These are phyloP conservation scores for Phycomyces blakesleeanus DNA, from an alignment of 192 early-diverging fungal species.

Conservation along the genomic window DNA sequence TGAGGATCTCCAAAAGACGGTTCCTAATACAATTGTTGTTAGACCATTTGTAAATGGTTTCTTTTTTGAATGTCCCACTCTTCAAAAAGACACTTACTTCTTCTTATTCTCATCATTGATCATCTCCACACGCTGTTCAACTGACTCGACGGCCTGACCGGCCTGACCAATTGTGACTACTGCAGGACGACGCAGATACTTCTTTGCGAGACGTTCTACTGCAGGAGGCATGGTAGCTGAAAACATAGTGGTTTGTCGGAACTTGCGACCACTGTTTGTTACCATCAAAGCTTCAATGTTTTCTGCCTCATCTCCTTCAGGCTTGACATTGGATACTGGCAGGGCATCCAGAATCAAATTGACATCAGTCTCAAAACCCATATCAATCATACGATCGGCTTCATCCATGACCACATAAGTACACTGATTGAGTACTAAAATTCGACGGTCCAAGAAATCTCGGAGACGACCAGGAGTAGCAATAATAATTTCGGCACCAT, in stretches of 20 bases:
- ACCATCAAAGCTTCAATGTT: conserved; percentile 45
- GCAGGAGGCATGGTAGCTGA: conserved; percentile 97
- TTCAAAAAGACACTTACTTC: conserved; percentile 46
- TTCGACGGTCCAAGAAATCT: conserved; percentile 86
- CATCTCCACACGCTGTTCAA: conserved; percentile 95
- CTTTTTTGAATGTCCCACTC: neutral
- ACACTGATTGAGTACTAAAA: conserved; percentile 90
- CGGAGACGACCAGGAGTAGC: conserved; percentile 95
- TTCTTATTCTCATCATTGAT: conserved; percentile 80
- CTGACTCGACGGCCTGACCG: conserved; percentile 94
- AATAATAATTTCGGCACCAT: conserved; percentile 95
- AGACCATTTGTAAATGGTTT: neutral
- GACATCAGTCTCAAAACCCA: conserved; percentile 94
- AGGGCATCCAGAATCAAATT: conserved; percentile 93
- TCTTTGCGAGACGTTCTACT: conserved; percentile 92
- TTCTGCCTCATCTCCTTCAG: conserved; percentile 71
- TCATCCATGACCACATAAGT: conserved; percentile 99
- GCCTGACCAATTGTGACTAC: conserved; percentile 95
- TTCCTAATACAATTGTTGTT: conserved; percentile 37
- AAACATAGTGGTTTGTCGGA: conserved; percentile 98
- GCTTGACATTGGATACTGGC: conserved; percentile 88
- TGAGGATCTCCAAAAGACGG: conserved; percentile 75
- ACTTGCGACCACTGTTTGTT: conserved; percentile 42
- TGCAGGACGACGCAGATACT: conserved; percentile 87
- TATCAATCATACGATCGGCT: conserved; percentile 93